Base-by-base conservation (phyloP, 129 eudicot genomes). In the Tanacetum coccineum region DNA sequence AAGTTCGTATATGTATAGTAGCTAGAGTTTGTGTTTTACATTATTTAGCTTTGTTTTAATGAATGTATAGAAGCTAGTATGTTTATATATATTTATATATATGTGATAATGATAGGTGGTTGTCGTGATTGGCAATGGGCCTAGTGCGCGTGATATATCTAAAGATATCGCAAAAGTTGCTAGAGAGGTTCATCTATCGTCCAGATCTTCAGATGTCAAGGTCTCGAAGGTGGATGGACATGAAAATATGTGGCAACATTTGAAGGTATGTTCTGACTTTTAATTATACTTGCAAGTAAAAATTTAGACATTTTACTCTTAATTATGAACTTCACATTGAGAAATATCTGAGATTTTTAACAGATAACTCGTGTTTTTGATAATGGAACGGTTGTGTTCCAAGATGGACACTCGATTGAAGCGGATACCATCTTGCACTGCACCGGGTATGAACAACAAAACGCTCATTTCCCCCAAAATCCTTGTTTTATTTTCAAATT, bases 131-230 rank as follows among this genome's bases (percentile, higher is more conserved):
- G n/a, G n/a, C n/a, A n/a, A n/a, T n/a, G n/a, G n/a, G n/a, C n/a
- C n/a, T n/a, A n/a, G n/a, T 25, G 88, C 96, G 39, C 87, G 62
- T 67, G 97, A 87, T 85, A 91, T 91, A 61, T 87, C 90, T 45
- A 80, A 86, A 70, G 97, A 87, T 12, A 70, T 91, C 49, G 82
- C 96, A 14, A 59, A 57, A 61, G 86, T 81, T 47, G 98, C 98
- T 20, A 83, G 82, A 64, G 82, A 91, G 82, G 96, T 88, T 69
- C 98, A 87, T 46, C 73, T 91, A 39, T 85, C 96, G 58, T 74
- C 96, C 28, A 67, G 97, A 76, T 91, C 97, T 40, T 17, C 74
- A 3, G 30, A 22, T 3, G 81, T 52, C n/a, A 48, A 52, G 28
- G 3, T 12, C n/a, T 77, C 65, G 51, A 79, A 79, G 72, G 50